Percentiles rank a stretch among this genome's conserved stretches.
phyloP scores from a whole-genome alignment of 345 rosid species.

The Linum usitatissimum region DNA sequence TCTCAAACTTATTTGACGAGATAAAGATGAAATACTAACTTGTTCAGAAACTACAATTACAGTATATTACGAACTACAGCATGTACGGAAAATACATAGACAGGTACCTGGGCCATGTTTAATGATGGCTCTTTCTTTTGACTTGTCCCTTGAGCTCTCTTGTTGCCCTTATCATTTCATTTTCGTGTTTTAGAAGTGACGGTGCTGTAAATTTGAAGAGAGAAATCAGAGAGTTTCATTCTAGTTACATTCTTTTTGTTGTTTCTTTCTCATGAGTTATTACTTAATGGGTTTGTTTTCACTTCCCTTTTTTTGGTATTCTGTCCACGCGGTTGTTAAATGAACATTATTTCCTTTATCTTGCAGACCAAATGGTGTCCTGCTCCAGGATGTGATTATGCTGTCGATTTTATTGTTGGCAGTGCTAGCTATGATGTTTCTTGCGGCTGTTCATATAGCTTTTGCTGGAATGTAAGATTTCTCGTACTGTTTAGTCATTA shows the following conservation, averaged over 20 bases:
- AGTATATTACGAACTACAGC: too few relatives aligned
- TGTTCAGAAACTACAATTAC: too few relatives aligned
- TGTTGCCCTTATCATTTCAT: too few relatives aligned
- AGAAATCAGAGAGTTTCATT: not conserved
- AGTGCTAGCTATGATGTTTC: slow-evolving; percentile 8
- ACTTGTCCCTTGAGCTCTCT: not conserved
- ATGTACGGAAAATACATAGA: too few relatives aligned
- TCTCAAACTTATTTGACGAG: too few relatives aligned
- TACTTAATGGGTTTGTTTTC: not conserved
- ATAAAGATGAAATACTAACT: too few relatives aligned
- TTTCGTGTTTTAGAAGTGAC: not conserved
- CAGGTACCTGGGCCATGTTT: too few relatives aligned
- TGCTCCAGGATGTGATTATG: slow-evolving; percentile 11
- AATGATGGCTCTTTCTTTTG: not conserved
- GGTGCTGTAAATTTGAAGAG: not conserved
- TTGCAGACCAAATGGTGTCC: slow-evolving; percentile 8
- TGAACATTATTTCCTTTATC: not conserved
- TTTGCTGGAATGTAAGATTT: slow-evolving; percentile 9
- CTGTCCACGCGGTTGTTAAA: not conserved
- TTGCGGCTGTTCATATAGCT: slow-evolving; percentile 9
- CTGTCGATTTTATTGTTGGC: slow-evolving; percentile 9
- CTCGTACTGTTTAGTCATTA: not conserved
- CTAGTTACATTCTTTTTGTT: not conserved
- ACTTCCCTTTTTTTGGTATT: not conserved
- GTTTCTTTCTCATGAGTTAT: too few relatives aligned